Evolutionary conservation across 805 yeast species (phyloP).

Genomic region (Candida ortonii): DNA sequence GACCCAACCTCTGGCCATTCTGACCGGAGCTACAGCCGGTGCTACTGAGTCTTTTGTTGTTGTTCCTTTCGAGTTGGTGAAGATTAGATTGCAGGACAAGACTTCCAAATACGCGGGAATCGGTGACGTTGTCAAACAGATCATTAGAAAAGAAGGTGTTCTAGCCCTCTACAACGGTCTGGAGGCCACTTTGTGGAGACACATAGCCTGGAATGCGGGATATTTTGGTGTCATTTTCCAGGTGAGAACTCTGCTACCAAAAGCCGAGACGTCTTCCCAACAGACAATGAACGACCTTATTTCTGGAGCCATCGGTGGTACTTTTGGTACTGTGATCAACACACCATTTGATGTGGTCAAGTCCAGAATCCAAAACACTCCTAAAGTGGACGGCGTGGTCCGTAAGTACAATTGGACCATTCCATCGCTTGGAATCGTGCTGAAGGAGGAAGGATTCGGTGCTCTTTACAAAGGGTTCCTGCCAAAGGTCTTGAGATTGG

Average conservation of each 20-base stretch:
- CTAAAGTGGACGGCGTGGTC: conserved; percentile 63
- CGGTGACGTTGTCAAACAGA: conserved; percentile 72
- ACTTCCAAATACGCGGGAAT: conserved; percentile 80
- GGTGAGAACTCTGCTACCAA: conserved; percentile 74
- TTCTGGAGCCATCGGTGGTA: conserved; percentile 96
- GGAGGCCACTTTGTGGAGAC: conserved; percentile 98
- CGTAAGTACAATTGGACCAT: conserved; percentile 91
- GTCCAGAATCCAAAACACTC: conserved; percentile 85
- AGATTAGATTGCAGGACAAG: conserved; percentile 90
- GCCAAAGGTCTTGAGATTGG: conserved; percentile 95
- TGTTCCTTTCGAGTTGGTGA: conserved; percentile 95
- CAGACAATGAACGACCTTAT: conserved; percentile 83
- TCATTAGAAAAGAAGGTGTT: conserved; percentile 71
- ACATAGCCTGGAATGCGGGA: conserved; percentile 95
- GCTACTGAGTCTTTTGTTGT: conserved; percentile 95
- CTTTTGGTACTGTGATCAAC: conserved; percentile 89
- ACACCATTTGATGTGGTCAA: conserved; percentile 98
- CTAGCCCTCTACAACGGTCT: conserved; percentile 88
- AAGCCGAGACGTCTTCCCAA: conserved; percentile 64
- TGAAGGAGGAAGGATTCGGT: conserved; percentile 85
- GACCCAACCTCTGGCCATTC: conserved; percentile 79
- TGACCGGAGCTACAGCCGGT: conserved; percentile 98
- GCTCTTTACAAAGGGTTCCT: conserved; percentile 95
- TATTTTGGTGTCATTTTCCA: conserved; percentile 95
- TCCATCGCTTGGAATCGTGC: conserved; percentile 72